Percentiles rank a stretch among this genome's conserved stretches.
These are phyloP conservation scores for Chrysanthemum lavandulifolium DNA, from an alignment of 129 eudicot species.

Conservation along the genomic window DNA sequence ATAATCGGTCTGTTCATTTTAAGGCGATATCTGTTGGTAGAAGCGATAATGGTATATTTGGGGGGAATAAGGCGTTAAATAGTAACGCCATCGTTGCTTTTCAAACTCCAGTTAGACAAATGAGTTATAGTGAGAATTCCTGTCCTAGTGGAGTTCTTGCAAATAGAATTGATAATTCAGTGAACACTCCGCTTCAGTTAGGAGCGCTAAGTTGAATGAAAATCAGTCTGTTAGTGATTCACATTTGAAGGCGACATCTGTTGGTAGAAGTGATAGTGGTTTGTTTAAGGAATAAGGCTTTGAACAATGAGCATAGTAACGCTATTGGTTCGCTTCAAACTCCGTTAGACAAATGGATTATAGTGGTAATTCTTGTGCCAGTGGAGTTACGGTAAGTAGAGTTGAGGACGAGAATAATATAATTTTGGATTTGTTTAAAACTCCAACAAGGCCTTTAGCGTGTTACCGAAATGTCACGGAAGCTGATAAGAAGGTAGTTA, in stretches of 20 bases:
- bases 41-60: conserved; percentile 9
- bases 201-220: conserved; percentile 19
- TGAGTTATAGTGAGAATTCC: conserved; percentile 16
- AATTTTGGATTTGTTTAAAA: conserved; percentile 31
- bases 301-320: conserved; percentile 18
- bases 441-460: conserved; percentile 30
- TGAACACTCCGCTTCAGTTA: conserved; percentile 26
- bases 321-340: conserved; percentile 22
- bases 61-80: background rate
- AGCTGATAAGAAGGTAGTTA: conserved; percentile 15
- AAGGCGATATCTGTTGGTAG: conserved; percentile 10
- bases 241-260: background rate
- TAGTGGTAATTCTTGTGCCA: conserved; percentile 22
- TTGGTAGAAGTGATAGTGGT: conserved; percentile 15
- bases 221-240: conserved; percentile 21
- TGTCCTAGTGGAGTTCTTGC: conserved; percentile 19
- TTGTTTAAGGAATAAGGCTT: background rate
- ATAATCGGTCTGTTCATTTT: conserved; percentile 13
- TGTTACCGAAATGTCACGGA: background rate
- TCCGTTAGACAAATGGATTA: conserved; percentile 27
- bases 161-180: conserved; percentile 26
- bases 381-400: conserved; percentile 18
- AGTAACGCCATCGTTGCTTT: background rate
- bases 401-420: conserved; percentile 23
- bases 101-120: conserved; percentile 33